Base-by-base conservation (phyloP, 345 rosid species). In the Mercurialis annua region DNA sequence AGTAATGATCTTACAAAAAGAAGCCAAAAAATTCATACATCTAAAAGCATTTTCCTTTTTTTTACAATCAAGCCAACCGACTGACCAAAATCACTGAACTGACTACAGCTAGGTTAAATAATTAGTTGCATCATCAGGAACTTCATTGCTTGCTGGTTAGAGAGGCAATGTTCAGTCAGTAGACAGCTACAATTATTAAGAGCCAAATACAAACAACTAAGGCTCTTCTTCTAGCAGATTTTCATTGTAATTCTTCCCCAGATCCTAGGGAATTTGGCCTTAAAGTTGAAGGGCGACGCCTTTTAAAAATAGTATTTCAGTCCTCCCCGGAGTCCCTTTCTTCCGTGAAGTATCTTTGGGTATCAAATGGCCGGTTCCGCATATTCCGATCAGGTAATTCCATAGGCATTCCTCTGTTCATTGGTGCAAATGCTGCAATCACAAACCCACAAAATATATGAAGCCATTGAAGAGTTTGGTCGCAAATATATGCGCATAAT, bases 341-440 rank as follows among this genome's bases (percentile, higher is more conserved):
- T 18, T 53, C 51, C 11, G 62, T 24, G 17, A 70, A 70, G 64
- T 75, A 75, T 44, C 74, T 51, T 14, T 24, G 61, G 2, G 87
- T 52, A 69, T 90, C 83, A 40, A 87, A 87, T 55, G 87, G 88
- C 75, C 61, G 83, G 64, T 71, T 80, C 78, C 26, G 72, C 31
- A 77, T 65, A 67, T 60, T 77, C 47, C 62, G 38, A 62, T 73
- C 70, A 26, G 68, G 75, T 0, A 43, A 44, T 44, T 77, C 85
- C 4, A 61, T 58, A 34, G 69, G 58, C 16, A 77, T 64, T 71
- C 75, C 67, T 47, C 80, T 67, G 48, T 83, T 83, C 92, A 87
- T 87, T 21, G 93, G 96, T 23, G 93, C 91, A 84, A 90, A 87
- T 66, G 96, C 96, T 90, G 84, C 79, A 62, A 69, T 27, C n/a